Evolutionary conservation across 257 asterid species (phyloP), one percentile per base, ranked within the genome.

Genomic region (Nicotiana noctiflora): DNA sequence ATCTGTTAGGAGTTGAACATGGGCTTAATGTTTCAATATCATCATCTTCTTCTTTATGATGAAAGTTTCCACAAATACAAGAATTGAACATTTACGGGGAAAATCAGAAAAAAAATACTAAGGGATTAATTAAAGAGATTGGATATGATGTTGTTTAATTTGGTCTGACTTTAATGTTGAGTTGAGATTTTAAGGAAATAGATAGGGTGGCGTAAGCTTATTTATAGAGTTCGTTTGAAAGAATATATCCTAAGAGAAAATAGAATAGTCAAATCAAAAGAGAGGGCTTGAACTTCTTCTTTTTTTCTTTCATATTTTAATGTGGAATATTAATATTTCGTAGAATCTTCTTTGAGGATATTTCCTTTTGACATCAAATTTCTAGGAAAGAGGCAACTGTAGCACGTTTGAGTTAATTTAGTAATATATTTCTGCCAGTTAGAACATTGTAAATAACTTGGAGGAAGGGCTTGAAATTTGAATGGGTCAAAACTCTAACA

Each of bases 41-140:
- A 32, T 81, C 85, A 66, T 87, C 77, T 17, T 67, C 89, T 61
- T 82, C 81, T 29, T 82, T 88, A 81, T 80, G 83, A 74, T 85
- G 77, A 23, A 87, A 91, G 23, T 84, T 88, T 7, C 98, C 94
- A 60, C 97, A 90, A 59, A 89, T 84, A 87, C 88, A 91, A 83
- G 86, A 80, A 75, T 55, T 83, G 5, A 84, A 61, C 84, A 68
- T 83, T 4, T 55, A n/a, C 5, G 25, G 0, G 0, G 5, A 18
- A 23, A 25, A 64, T 8, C 15, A 23, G 6, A 19, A 34, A 56
- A 34, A 56, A 5, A 37, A 59, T 4, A 77, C 0, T 12, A 53
- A 32, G 31, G 25, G 56, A 3, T 21, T 60, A 17, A 3, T 21
- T 60, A 17, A 1, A 44, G 25, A 4, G 53, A 12, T 59, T 59